These are phyloP conservation scores for Jaminaea rosea DNA, from an alignment of 1,284 basidiomycete species.

Conservation along the genomic window DNA sequence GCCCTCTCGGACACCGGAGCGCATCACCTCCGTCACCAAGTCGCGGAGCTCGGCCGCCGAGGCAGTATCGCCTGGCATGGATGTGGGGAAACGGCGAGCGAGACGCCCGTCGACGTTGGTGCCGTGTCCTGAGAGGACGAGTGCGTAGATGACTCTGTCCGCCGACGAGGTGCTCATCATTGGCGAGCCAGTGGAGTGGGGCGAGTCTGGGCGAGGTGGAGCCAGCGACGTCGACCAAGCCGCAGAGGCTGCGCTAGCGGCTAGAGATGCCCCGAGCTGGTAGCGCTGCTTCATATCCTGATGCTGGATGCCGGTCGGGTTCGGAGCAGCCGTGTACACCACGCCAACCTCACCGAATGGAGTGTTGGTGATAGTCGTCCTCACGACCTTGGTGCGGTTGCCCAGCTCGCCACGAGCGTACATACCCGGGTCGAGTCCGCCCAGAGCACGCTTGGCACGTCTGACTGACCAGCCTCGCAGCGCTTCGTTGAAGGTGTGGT, in stretches of 20 bases:
- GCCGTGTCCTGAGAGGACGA: conserved; percentile 5
- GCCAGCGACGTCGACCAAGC: neutral
- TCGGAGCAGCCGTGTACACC: conserved; percentile 1
- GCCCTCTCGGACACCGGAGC: conserved; percentile 6
- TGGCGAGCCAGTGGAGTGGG: neutral
- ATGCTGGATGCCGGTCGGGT: neutral
- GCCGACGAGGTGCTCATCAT: no score
- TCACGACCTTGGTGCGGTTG: conserved; percentile 1
- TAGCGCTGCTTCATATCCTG: neutral
- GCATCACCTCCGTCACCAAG: conserved; percentile 5
- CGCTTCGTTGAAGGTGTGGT: neutral
- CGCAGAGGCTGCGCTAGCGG: neutral
- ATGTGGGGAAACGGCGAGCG: conserved; percentile 3
- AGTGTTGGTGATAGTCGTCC: neutral
- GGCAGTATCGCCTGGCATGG: neutral
- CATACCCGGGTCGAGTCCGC: conserved; percentile 4
- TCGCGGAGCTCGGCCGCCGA: neutral
- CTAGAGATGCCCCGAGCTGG: neutral
- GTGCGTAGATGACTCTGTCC: conserved; percentile 1
- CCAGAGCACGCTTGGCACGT: conserved; percentile 10
- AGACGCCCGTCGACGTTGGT: conserved; percentile 2
- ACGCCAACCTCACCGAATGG: conserved; percentile 1
- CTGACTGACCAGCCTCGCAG: conserved; percentile 10
- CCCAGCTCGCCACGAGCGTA: conserved; percentile 7
- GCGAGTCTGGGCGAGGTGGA: neutral